Evolutionary conservation across 257 asterid genomes (phyloP).

Genomic region (Solanum pennellii): DNA sequence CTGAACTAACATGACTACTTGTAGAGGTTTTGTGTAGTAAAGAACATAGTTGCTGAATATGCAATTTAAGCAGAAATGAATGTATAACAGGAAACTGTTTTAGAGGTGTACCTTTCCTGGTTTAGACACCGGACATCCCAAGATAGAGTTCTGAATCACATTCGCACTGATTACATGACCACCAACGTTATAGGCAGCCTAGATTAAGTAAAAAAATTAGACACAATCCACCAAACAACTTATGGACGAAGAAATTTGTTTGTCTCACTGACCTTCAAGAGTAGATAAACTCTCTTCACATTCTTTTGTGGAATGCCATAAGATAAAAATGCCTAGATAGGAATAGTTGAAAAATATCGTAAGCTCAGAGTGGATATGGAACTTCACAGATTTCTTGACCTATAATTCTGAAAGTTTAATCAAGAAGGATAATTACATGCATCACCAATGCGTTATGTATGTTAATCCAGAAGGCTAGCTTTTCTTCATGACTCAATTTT

Average conservation of each 20-base stretch:
- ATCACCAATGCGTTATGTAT: conserved; percentile 87
- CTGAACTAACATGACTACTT: neutral
- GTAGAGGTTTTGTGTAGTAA: neutral
- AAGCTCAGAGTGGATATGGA: neutral
- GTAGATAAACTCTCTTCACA: conserved; percentile 67
- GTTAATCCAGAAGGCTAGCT: conserved; percentile 94
- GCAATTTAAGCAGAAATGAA: neutral
- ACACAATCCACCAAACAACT: neutral
- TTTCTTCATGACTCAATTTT: conserved; percentile 74
- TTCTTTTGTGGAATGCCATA: conserved; percentile 81
- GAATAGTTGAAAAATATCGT: neutral
- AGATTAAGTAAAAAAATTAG: conserved; percentile 13
- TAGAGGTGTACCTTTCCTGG: conserved; percentile 62
- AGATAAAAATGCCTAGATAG: conserved; percentile 65
- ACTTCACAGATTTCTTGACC: neutral
- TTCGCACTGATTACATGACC: conserved; percentile 76
- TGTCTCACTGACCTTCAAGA: conserved; percentile 52
- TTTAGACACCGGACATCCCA: conserved; percentile 68
- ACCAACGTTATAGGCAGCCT: conserved; percentile 93
- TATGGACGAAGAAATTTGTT: neutral
- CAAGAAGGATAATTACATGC: conserved; percentile 51
- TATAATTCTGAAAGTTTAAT: neutral
- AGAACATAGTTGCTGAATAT: neutral
- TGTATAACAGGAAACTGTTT: neutral
- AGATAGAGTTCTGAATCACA: conserved; percentile 64